Evolutionary conservation across 2,329 filamentous ascomycete genomes (phyloP).

Genomic region (Tolypocladium ovalisporum): DNA sequence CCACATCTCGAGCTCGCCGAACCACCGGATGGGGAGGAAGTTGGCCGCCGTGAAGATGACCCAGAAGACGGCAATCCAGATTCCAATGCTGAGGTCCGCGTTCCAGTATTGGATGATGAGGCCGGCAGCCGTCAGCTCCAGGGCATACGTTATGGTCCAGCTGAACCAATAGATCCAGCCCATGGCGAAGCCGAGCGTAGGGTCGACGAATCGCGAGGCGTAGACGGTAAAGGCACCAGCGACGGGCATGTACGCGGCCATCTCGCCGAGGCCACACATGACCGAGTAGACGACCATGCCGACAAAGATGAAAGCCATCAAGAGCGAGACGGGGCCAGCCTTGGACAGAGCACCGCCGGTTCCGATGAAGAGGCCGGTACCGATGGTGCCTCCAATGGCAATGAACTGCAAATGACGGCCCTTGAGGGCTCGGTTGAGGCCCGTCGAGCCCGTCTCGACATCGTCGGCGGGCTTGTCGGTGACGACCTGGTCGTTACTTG

Average conservation of each 20-base stretch:
- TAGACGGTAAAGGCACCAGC: slow-evolving; percentile 68
- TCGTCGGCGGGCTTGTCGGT: slow-evolving; percentile 10
- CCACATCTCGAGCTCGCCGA: slow-evolving; percentile 72
- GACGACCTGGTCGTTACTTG: slow-evolving; percentile 15
- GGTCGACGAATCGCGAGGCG: slow-evolving; percentile 63
- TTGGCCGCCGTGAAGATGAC: slow-evolving; percentile 58
- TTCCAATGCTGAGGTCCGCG: slow-evolving; percentile 47
- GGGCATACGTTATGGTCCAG: slow-evolving; percentile 62
- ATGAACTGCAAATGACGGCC: slow-evolving; percentile 38
- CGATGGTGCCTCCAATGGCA: slow-evolving; percentile 52
- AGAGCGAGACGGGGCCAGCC: slow-evolving; percentile 53
- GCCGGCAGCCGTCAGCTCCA: slow-evolving; percentile 62
- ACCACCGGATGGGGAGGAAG: slow-evolving; percentile 60
- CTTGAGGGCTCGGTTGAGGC: slow-evolving; percentile 25
- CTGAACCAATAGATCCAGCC: slow-evolving; percentile 80
- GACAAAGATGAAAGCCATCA: slow-evolving; percentile 60
- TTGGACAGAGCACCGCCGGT: slow-evolving; percentile 51
- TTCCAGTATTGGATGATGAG: slow-evolving; percentile 72
- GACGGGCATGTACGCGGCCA: slow-evolving; percentile 69
- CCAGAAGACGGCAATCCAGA: slow-evolving; percentile 68
- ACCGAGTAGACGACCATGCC: slow-evolving; percentile 65
- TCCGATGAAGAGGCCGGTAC: slow-evolving; percentile 63
- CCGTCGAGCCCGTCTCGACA: slow-evolving; percentile 22
- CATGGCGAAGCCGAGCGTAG: slow-evolving; percentile 63
- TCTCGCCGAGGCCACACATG: slow-evolving; percentile 60